phyloP scores from a whole-genome alignment of 192 early-diverging fungal species.

The Coemansia javaensis region DNA sequence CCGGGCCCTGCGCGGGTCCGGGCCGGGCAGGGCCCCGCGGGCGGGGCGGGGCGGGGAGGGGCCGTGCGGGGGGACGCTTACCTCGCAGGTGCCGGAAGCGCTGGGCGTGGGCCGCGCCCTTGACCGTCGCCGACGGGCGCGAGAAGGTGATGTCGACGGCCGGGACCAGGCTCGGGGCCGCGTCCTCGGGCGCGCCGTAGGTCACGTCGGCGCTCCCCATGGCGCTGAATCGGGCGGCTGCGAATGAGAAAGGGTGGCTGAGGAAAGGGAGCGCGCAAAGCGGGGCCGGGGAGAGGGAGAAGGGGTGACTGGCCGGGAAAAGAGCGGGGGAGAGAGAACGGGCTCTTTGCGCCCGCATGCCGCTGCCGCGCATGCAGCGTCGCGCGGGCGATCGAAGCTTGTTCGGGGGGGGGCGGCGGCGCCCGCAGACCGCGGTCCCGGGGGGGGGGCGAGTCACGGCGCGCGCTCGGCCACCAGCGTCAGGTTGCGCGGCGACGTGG shows the following conservation, averaged over 20 bases:
- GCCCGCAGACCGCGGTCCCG: neutral
- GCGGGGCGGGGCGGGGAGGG: neutral
- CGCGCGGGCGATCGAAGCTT: neutral
- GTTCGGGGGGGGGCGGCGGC: neutral
- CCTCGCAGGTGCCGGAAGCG: slow-evolving; percentile 45
- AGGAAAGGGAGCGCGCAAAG: too few species aligned
- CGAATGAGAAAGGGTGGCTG: neutral
- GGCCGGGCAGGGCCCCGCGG: neutral
- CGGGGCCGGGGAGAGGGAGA: too few species aligned
- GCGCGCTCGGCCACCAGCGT: slow-evolving; percentile 35
- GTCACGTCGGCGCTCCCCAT: slow-evolving; percentile 30
- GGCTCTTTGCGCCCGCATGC: too few species aligned
- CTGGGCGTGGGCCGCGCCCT: slow-evolving; percentile 24
- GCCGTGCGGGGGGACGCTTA: slow-evolving; percentile 8
- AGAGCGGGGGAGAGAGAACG: neutral
- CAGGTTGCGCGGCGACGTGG: slow-evolving; percentile 41
- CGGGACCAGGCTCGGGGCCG: slow-evolving; percentile 39
- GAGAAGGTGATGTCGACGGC: slow-evolving; percentile 52
- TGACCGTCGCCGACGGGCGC: slow-evolving; percentile 33
- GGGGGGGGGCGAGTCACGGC: neutral
- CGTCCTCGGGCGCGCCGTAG: slow-evolving; percentile 26
- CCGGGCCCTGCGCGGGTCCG: too few species aligned
- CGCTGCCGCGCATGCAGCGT: neutral
- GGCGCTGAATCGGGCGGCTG: neutral
- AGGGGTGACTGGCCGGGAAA: too few species aligned